Base-by-base conservation (phyloP, 441 rosid genomes). In the Eutrema salsugineum region DNA sequence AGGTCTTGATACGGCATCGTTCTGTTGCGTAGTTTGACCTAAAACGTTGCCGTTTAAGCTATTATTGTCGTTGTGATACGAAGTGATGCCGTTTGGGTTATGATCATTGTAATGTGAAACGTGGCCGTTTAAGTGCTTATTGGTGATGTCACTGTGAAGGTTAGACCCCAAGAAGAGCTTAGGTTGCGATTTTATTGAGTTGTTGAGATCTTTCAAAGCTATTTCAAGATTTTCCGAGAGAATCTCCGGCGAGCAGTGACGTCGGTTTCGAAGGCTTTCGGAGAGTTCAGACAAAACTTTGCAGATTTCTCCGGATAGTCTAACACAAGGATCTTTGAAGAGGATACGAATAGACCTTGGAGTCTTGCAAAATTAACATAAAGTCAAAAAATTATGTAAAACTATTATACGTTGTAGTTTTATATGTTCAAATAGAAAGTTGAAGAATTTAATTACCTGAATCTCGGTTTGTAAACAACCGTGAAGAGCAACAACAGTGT, bases 401-500 rank as follows among this genome's bases (percentile, higher is more conserved):
- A 24, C 39, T 33, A 32, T 12, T 33, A 32, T 12, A 47, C 8
- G 43, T 36, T 47, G 48, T 15, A 20, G n/a, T 6, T 15, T 20
- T 39, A 38, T 6, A 19, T 38, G 11, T 19, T 56, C 2, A 10
- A 33, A 35, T 6, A 19, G 20, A 11, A 54, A 12, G 12, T 35
- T 47, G n/a, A 22, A 1, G 33, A 39, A 9, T 20, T 15, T 0
- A 17, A 12, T 0, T 74, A 93, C 98, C 97, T 91, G 96, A 74
- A 91, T 88, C 83, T 93, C 93, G 6, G 93, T 83, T 47, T 73
- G 86, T 74, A 91, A 77, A 56, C 97, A 89, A n/a, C 97, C 98
- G 64, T 91, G 97, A 32, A 94, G 83, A 70, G 98, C 91, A 16
- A 87, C 96, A 47, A 88, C 79, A 14, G 88, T 80, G 78, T 91